phyloP scores from a whole-genome alignment of 306 rosid genomes.

The Neltuma alba region DNA sequence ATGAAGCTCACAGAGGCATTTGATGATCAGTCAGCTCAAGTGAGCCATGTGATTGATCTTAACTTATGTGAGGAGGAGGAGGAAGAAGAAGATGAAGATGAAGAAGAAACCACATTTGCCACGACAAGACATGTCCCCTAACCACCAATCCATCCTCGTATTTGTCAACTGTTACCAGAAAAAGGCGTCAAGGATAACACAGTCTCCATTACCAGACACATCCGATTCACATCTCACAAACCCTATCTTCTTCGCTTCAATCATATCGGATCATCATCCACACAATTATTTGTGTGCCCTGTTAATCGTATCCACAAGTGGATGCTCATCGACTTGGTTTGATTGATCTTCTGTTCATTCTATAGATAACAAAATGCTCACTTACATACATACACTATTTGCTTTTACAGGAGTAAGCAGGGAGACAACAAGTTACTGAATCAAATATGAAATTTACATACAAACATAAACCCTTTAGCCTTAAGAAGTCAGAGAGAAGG shows the following conservation, averaged over 20 bases:
- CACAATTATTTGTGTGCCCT: not conserved
- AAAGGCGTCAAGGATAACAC: not conserved
- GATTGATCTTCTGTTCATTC: not conserved
- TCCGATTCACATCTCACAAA: not conserved
- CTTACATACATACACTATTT: conserved; percentile 19
- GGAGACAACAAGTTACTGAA: not conserved
- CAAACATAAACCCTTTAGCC: conserved; percentile 32
- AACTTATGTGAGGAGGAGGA: not conserved
- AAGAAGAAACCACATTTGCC: not conserved
- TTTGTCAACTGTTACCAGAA: conserved; percentile 20
- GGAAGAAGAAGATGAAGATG: not conserved
- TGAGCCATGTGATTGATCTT: not conserved
- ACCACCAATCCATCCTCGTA: not conserved
- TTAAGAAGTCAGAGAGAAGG: conserved; percentile 37
- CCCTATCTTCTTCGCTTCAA: conserved; percentile 10
- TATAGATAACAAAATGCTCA: conserved; percentile 6
- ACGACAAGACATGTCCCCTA: conserved; percentile 27
- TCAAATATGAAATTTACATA: conserved; percentile 58
- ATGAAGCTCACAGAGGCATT: not conserved
- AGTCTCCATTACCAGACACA: not conserved
- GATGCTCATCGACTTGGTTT: not conserved
- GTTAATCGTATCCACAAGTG: not conserved
- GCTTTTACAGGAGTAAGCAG: not conserved
- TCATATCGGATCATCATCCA: not conserved
- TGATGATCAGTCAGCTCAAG: not conserved